phyloP scores from a whole-genome alignment of 2,329 filamentous ascomycete genomes.

The Aureobasidium subglaciale region DNA sequence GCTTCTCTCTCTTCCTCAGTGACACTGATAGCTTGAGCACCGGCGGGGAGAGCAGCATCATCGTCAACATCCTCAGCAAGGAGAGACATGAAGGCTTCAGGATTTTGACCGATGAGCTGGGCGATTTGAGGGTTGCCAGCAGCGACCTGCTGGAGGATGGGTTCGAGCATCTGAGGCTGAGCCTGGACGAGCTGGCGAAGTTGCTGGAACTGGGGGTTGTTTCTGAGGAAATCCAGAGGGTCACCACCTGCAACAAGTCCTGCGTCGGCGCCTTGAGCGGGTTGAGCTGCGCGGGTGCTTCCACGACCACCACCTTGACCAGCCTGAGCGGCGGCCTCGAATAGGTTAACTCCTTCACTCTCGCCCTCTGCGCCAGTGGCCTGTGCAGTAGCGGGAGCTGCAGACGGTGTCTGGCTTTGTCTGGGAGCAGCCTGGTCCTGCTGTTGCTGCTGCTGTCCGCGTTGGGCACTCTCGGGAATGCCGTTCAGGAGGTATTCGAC shows the following conservation, averaged over 20 bases:
- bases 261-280: conserved; percentile 35
- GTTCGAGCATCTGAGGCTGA: conserved; percentile 96
- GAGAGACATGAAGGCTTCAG: conserved; percentile 85
- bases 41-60: conserved; percentile 77
- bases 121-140: conserved; percentile 92
- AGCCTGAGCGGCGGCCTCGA: conserved; percentile 83
- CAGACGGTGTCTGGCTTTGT: conserved; percentile 26
- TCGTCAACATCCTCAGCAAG: conserved; percentile 79
- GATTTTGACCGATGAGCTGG: conserved; percentile 83
- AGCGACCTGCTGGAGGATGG: conserved; percentile 91
- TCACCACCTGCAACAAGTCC: conserved; percentile 41
- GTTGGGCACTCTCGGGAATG: conserved; percentile 77
- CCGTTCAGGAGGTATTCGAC: conserved; percentile 93
- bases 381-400: conserved; percentile 32
- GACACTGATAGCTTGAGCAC: conserved; percentile 80
- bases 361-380: conserved; percentile 49
- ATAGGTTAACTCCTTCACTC: conserved; percentile 74
- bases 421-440: conserved; percentile 1
- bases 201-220: conserved; percentile 97
- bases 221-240: conserved; percentile 79
- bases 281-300: conserved; percentile 31
- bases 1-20: conserved; percentile 95
- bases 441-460: conserved; percentile 51
- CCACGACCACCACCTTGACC: conserved; percentile 42
- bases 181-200: conserved; percentile 95